phyloP scores from a whole-genome alignment of 139 green algal species.

The Tetraselmis chui region DNA sequence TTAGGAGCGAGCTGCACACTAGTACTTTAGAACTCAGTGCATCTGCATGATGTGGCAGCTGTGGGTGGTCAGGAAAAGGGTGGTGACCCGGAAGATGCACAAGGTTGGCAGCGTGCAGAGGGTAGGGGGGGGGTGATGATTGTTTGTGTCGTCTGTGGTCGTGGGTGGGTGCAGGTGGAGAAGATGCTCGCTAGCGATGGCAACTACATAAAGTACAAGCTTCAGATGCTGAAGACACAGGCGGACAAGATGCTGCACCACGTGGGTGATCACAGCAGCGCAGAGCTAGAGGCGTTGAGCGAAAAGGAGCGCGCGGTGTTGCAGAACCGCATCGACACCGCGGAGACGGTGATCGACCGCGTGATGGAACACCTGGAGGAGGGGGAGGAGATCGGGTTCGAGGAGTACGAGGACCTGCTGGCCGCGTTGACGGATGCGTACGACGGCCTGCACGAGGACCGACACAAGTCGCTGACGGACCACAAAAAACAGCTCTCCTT shows the following conservation, averaged over 20 bases:
- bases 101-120: too few species aligned
- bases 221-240: not conserved
- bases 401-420: constrained; percentile 32
- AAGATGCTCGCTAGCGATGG: not conserved
- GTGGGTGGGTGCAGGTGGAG: too few species aligned
- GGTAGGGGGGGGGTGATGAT: too few species aligned
- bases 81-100: too few species aligned
- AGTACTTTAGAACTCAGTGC: too few species aligned
- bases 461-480: not conserved
- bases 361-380: constrained; percentile 16
- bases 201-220: not conserved
- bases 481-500: not conserved
- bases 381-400: constrained; percentile 3
- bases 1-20: too few species aligned
- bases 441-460: not conserved
- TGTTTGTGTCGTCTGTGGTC: too few species aligned
- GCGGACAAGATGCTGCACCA: not conserved
- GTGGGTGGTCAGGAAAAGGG: too few species aligned
- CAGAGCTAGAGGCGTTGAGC: constrained; percentile 5
- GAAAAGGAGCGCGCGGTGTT: constrained; percentile 29
- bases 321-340: constrained; percentile 23
- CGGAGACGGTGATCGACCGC: constrained; percentile 23
- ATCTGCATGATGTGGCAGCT: too few species aligned
- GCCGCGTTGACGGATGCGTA: constrained; percentile 9
- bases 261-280: not conserved